Base-by-base conservation (phyloP, 1,284 basidiomycete genomes). In the Abortiporus biennis region DNA sequence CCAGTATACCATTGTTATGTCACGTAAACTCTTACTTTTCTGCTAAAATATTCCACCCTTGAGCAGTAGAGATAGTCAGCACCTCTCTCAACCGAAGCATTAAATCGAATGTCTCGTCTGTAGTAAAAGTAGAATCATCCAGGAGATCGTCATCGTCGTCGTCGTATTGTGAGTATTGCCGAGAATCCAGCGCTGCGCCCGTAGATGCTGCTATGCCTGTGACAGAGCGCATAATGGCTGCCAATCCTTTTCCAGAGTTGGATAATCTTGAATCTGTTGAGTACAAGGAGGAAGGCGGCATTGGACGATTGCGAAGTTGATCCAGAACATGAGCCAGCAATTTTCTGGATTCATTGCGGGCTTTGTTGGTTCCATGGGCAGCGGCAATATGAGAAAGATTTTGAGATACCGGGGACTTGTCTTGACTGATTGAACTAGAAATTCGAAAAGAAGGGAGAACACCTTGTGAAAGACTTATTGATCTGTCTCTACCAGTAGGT, bases 21-120 rank as follows among this genome's bases (percentile, higher is more conserved):
- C n/a, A 29, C n/a, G 27, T n/a, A 29, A 9, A 9, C 27, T 15
- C 69, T 32, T 51, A 74, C 77, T 66, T 65, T 25, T 66, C 60
- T 25, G 63, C 55, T 45, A 77, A 72, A 24, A 85, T 74, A 48
- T 74, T 68, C 79, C 79, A 82, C 20, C 67, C 69, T 52, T 76
- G 76, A 11, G 65, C 59, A 17, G 71, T 57, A 3, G 79, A 74
- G 42, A 82, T 69, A 3, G 69, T 58, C 36, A 85, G 59, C 2
- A 82, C 67, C 46, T 84, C 78, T 54, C 71, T 72, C 31, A 85
- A 63, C 54, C 80, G 77, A 12, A 66, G 57, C 68, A 85, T 70
- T 17, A 82, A 69, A 32, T 78, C 74, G 47, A 77, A 72, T 0
- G 82, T 81, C 15, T 58, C 58, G 46, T 85, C 78, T 15, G 82